Percentiles rank a stretch among this genome's conserved stretches.
Conservation (phyloP, 2,329 filamentous ascomycete species). For the Cytospora schulzeri region DNA sequence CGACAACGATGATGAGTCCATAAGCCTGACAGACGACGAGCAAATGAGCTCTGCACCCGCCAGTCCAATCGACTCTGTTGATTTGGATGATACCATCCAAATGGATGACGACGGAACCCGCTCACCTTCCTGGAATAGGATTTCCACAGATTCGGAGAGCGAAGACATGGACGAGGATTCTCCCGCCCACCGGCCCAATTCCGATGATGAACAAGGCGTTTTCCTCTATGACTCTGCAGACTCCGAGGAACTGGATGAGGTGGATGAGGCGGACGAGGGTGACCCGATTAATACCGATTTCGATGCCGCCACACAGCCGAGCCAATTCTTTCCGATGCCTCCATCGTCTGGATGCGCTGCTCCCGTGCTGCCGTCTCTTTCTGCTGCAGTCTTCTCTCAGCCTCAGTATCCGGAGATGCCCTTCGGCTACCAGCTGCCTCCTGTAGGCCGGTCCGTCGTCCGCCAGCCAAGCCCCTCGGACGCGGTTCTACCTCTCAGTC, state of each 20-base stretch:
- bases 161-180: constrained; percentile 14
- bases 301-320: neutral
- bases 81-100: neutral
- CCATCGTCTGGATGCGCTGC: neutral
- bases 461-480: constrained; percentile 29
- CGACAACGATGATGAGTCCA: constrained; percentile 8
- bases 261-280: constrained; percentile 3
- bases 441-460: neutral
- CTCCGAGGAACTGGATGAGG: constrained; percentile 8
- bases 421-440: constrained; percentile 6
- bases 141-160: constrained; percentile 12
- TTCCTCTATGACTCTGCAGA: constrained; percentile 14
- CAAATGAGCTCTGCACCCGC: constrained; percentile 12
- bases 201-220: constrained; percentile 15
- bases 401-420: neutral
- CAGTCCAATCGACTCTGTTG: constrained; percentile 13
- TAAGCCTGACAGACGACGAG: constrained; percentile 23
- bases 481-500: constrained; percentile 24
- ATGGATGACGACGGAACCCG: constrained; percentile 1
- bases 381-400: constrained; percentile 3
- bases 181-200: neutral
- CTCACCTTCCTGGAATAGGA: constrained; percentile 21
- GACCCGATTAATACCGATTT: constrained; percentile 4
- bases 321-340: neutral
- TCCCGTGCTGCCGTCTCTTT: constrained; percentile 6